Conservation (phyloP, 2,329 filamentous ascomycete genomes). For the Botrytis pseudocinerea region DNA sequence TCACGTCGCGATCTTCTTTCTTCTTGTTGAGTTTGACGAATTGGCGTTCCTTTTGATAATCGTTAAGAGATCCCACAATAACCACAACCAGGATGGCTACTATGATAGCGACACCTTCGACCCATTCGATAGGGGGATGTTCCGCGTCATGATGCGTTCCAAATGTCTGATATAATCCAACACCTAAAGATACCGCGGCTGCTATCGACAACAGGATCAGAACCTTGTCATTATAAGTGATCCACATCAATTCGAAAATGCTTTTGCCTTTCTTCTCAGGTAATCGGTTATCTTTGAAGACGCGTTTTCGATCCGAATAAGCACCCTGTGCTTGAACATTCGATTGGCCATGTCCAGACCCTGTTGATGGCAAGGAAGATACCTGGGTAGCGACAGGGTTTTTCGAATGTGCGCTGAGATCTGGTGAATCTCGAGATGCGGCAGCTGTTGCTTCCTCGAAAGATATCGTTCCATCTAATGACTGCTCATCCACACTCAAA, state of each 20-base stretch:
- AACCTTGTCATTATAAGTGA: conserved; percentile 81
- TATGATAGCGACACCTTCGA: conserved; percentile 78
- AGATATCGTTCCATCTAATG: conserved; percentile 61
- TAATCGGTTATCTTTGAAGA: conserved; percentile 69
- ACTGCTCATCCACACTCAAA: conserved; percentile 68
- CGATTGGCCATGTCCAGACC: background rate
- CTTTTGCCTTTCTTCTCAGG: conserved; percentile 69
- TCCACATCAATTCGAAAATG: conserved; percentile 71
- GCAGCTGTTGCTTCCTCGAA: conserved; percentile 61
- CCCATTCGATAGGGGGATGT: conserved; percentile 66
- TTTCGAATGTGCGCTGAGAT: conserved; percentile 38
- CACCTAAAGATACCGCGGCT: conserved; percentile 70
- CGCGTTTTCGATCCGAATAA: conserved; percentile 65
- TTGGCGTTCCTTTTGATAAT: conserved; percentile 80
- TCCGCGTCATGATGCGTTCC: conserved; percentile 52
- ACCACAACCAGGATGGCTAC: conserved; percentile 76
- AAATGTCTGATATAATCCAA: conserved; percentile 73
- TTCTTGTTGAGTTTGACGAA: conserved; percentile 80
- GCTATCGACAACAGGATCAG: conserved; percentile 70
- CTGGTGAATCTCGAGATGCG: conserved; percentile 29
- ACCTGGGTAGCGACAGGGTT: conserved; percentile 28
- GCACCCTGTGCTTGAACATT: conserved; percentile 29
- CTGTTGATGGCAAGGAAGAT: background rate
- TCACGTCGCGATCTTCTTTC: conserved; percentile 73
- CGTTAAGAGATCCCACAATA: conserved; percentile 73